Percentiles rank a stretch among this genome's conserved stretches.
Evolutionary conservation across 768 basidiomycete species (phyloP).

Genomic region (Amanita rubescens): DNA sequence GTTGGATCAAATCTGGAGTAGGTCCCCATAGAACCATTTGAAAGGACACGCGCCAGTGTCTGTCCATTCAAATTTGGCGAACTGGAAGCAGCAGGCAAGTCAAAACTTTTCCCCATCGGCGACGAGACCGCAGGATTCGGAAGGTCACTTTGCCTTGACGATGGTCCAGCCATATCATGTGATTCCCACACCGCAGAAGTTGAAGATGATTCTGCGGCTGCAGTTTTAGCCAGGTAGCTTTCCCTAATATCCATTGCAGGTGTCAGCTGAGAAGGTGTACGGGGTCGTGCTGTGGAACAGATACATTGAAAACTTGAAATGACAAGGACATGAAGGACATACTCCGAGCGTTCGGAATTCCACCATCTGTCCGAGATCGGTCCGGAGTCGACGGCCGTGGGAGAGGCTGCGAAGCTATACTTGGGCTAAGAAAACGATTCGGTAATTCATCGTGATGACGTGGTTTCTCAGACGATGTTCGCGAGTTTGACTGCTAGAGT

Average conservation of each 20-base stretch:
- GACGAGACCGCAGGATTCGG: background rate
- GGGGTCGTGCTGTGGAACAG: background rate
- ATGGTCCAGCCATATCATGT: background rate
- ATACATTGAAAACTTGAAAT: background rate
- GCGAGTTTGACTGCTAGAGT: background rate
- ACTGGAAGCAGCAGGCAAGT: background rate
- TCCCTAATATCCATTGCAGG: slow-evolving; percentile 6
- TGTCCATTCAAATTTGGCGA: slow-evolving; percentile 2
- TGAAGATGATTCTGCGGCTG: slow-evolving; percentile 7
- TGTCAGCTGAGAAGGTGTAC: background rate
- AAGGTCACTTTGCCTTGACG: slow-evolving; percentile 2
- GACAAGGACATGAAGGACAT: background rate
- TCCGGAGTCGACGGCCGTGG: background rate
- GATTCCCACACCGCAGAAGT: background rate
- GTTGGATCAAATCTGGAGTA: slow-evolving; percentile 21
- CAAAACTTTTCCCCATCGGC: background rate
- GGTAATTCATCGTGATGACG: background rate
- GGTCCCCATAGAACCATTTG: slow-evolving; percentile 24
- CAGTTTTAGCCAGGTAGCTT: background rate
- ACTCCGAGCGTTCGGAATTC: background rate
- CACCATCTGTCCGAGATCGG: background rate
- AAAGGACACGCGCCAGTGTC: slow-evolving; percentile 17
- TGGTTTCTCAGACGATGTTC: background rate
- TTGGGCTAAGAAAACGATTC: slow-evolving; percentile 5
- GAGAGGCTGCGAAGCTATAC: background rate